A percentile compares a stretch with the other conserved stretches of the same genome.
Evolutionary conservation across 257 asterid genomes (phyloP).

Genomic region (Gardenia jasminoides): DNA sequence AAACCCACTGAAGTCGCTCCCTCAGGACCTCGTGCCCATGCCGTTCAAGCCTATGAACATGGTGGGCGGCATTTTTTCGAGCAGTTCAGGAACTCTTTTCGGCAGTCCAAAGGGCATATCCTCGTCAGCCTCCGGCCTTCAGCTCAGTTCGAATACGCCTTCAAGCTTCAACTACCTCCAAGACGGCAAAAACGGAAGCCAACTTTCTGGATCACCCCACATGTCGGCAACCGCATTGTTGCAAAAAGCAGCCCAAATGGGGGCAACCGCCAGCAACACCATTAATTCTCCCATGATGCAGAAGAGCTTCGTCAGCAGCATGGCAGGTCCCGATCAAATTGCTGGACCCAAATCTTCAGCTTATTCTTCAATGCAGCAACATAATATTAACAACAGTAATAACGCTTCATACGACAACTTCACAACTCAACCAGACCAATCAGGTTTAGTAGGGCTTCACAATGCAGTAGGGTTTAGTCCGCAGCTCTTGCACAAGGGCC

Average conservation of each 20-base stretch:
- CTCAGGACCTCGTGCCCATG: slow-evolving; percentile 56
- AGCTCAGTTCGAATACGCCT: slow-evolving; percentile 61
- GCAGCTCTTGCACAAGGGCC: slow-evolving; percentile 44
- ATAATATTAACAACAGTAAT: not conserved
- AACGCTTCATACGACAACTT: slow-evolving; percentile 34
- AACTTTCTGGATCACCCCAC: slow-evolving; percentile 43
- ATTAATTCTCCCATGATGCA: slow-evolving; percentile 83
- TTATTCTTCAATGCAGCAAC: slow-evolving; percentile 13
- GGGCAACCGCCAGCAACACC: slow-evolving; percentile 58
- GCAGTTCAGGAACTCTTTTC: slow-evolving; percentile 50
- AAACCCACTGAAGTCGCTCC: slow-evolving; percentile 53
- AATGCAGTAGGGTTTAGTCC: slow-evolving; percentile 5
- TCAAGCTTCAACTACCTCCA: slow-evolving; percentile 47
- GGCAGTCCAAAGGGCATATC: slow-evolving; percentile 59
- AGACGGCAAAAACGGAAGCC: slow-evolving; percentile 45
- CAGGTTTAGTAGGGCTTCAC: slow-evolving; percentile 8
- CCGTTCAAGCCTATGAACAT: slow-evolving; percentile 86
- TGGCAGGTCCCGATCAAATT: slow-evolving; percentile 55
- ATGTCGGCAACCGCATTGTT: slow-evolving; percentile 87
- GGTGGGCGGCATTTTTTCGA: slow-evolving; percentile 59
- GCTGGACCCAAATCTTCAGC: slow-evolving; percentile 23
- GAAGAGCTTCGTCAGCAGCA: slow-evolving; percentile 55
- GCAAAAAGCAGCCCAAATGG: slow-evolving; percentile 90
- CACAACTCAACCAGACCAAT: slow-evolving; percentile 36
- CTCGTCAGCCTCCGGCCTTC: slow-evolving; percentile 70